These are phyloP conservation scores for Lumnitzera littorea DNA, from an alignment of 345 rosid genomes.

Conservation along the genomic window DNA sequence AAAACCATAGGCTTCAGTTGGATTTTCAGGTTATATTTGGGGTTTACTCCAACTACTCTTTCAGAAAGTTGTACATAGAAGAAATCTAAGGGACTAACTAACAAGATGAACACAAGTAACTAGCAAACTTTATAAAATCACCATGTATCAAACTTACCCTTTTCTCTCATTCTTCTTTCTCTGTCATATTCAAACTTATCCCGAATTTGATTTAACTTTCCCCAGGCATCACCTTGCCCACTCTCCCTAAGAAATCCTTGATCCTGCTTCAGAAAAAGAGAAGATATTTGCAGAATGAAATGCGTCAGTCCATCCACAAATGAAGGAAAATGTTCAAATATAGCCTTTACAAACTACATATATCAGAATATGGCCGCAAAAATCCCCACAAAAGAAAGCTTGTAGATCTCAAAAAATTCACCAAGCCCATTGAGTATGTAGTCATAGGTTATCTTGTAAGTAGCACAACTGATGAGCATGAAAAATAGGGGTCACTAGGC, in stretches of 20 bases:
- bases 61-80: neutral
- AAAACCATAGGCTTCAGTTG: too few relatives aligned
- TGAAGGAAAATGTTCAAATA: neutral
- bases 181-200: conserved; percentile 82
- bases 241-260: conserved; percentile 37
- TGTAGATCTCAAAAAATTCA: too few relatives aligned
- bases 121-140: neutral
- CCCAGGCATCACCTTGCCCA: conserved; percentile 46
- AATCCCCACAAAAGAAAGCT: too few relatives aligned
- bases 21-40: too few relatives aligned
- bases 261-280: conserved; percentile 26
- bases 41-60: too few relatives aligned
- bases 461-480: too few relatives aligned
- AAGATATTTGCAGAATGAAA: neutral
- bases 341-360: neutral
- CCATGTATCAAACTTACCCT: conserved; percentile 33
- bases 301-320: neutral
- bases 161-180: conserved; percentile 75
- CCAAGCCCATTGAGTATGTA: too few relatives aligned
- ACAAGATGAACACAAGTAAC: neutral
- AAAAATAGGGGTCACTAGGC: too few relatives aligned
- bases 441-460: too few relatives aligned
- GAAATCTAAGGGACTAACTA: neutral
- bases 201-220: conserved; percentile 52
- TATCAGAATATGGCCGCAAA: too few relatives aligned